These are phyloP conservation scores for Huiozyma naganishii DNA, from an alignment of 805 yeast species.

Conservation along the genomic window DNA sequence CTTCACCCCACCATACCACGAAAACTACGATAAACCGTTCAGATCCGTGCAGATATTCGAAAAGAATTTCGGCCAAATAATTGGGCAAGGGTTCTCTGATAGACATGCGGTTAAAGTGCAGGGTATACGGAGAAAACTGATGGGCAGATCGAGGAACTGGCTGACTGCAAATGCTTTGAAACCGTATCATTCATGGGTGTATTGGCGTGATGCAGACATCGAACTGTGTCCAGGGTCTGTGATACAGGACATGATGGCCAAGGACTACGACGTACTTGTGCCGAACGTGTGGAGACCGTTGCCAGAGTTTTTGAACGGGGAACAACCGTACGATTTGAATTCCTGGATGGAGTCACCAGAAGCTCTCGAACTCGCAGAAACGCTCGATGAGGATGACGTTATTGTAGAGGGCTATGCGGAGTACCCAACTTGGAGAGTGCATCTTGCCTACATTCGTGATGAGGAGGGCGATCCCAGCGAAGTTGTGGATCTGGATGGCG, in stretches of 20 bases:
- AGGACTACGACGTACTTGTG: conserved; percentile 58
- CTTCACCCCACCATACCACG: conserved; percentile 56
- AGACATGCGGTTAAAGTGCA: conserved; percentile 79
- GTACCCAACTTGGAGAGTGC: conserved; percentile 78
- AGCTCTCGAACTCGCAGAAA: conserved; percentile 55
- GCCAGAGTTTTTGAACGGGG: conserved; percentile 70
- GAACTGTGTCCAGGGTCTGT: conserved; percentile 74
- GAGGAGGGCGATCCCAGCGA: conserved; percentile 50
- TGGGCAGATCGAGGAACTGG: conserved; percentile 88
- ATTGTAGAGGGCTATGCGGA: conserved; percentile 85
- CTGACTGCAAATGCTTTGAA: conserved; percentile 59
- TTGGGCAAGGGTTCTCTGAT: conserved; percentile 78
- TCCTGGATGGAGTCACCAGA: conserved; percentile 89
- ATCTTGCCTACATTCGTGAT: conserved; percentile 62
- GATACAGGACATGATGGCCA: conserved; percentile 61
- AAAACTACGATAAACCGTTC: conserved; percentile 55
- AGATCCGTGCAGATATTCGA: conserved; percentile 70
- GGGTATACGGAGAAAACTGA: conserved; percentile 70
- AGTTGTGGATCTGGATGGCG: conserved; percentile 67
- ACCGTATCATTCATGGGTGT: conserved; percentile 84
- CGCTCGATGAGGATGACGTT: conserved; percentile 68
- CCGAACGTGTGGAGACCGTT: conserved; percentile 97
- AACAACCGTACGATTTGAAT: conserved; percentile 92
- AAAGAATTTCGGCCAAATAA: conserved; percentile 73
- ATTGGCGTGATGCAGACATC: conserved; percentile 83